Base-by-base conservation (phyloP, 192 early-diverging fungal species). In the Umbelopsis sp. region DNA sequence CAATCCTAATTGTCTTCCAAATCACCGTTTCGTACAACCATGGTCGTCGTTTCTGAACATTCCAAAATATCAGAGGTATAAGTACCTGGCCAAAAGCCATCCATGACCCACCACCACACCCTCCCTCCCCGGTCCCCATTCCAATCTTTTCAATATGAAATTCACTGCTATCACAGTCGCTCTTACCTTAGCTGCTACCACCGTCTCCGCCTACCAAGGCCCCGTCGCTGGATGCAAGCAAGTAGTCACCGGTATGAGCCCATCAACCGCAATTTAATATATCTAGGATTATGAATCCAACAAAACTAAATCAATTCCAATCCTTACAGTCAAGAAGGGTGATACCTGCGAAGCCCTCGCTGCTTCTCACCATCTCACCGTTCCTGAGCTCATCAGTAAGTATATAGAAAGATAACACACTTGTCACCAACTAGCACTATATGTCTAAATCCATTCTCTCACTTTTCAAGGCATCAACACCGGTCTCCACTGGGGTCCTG, bases 141-240 rank as follows among this genome's bases (percentile, higher is more conserved):
- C 49, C 35, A 27, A 61, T 49, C 66, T 51, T 49, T 44, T 49
- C 65, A 78, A 20, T 41, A 78, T 78, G 76, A 78, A 78, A 49
- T 78, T 78, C 50, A 46, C 71, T 50, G 22, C 73, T 35, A 22
- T 72, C 65, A 64, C 76, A 13, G 72, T 67, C 12, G 68, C 71
- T 45, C 37, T 78, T 21, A 67, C 71, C 20, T 16, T 78, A 1
- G 71, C 71, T 46, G 46, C 49, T 18, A 48, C 50, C 21, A 50
- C 52, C 18, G 44, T 49, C 46, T 71, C 76, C 35, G 45, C 67
- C 20, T 44, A 44, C 52, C 46, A 21, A n/a, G 15, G 46, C 13
- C 46, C 22, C 10, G 55, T 15, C 70, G 71, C 64, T 18, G 35
- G 46, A 67, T 48, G 51, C 25, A 52, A 22, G 15, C 49, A 48